These are phyloP conservation scores for Bocquillonia castaneifolia DNA, from an alignment of 441 rosid species.

Conservation along the genomic window DNA sequence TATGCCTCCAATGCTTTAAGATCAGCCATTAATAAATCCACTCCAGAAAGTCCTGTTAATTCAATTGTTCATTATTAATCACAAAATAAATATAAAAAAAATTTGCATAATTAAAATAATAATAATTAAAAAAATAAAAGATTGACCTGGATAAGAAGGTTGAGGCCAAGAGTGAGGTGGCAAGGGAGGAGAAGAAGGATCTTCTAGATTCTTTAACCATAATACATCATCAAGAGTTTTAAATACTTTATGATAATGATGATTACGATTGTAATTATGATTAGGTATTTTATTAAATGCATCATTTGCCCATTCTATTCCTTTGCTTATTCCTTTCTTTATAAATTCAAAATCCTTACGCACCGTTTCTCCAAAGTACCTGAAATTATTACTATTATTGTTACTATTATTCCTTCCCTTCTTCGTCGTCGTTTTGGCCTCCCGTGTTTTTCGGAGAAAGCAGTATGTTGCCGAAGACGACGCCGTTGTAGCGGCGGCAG, in stretches of 20 bases:
- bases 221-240: conserved; percentile 54
- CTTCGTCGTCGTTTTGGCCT: conserved; percentile 32
- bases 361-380: conserved; percentile 55
- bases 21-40: conserved; percentile 89
- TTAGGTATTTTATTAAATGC: too few relatives aligned
- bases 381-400: conserved; percentile 45
- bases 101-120: background rate
- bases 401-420: conserved; percentile 28
- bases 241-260: conserved; percentile 52
- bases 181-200: conserved; percentile 37
- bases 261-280: too few relatives aligned
- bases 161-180: conserved; percentile 59
- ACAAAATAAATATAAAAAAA: background rate
- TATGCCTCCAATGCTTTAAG: conserved; percentile 82
- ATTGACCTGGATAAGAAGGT: conserved; percentile 73
- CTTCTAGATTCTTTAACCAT: conserved; percentile 80
- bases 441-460: conserved; percentile 17
- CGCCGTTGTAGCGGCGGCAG: conserved; percentile 20
- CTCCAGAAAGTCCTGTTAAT: conserved; percentile 61
- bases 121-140: background rate
- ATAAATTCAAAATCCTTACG: conserved; percentile 61
- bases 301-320: conserved; percentile 66
- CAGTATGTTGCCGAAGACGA: conserved; percentile 30
- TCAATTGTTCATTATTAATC: background rate
- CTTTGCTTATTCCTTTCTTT: conserved; percentile 47